Base-by-base conservation (phyloP, 2,329 filamentous ascomycete genomes). In the Seiridium unicorne region DNA sequence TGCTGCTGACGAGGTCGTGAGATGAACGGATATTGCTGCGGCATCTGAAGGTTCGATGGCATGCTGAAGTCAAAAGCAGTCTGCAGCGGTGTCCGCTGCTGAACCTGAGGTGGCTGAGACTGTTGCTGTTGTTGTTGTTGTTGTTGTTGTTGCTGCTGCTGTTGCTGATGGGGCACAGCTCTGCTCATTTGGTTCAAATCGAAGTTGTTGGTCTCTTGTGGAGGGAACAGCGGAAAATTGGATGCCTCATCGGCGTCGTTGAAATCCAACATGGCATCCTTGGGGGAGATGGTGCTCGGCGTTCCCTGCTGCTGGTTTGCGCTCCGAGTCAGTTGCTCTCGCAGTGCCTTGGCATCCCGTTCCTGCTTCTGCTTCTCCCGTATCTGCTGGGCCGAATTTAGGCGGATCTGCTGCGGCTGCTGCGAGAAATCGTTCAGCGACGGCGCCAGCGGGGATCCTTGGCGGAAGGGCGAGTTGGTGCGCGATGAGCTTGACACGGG, bases 241-340 rank as follows among this genome's bases (percentile, higher is more conserved):
- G 84, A 77, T 53, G 89, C 89, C 18, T 89, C 87, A 3, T 93
- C 90, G 0, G 81, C 75, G 44, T 95, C 92, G 62, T 89, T 85
- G 71, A 93, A 97, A 62, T 97, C 93, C 55, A 97, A 77, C 61
- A 96, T 77, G 1, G 93, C 91, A 69, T 98, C 94, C 76, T 96
- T 96, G 32, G 94, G 95, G 1, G 94, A 98, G 51, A 99, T 97
- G 0, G 94, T 97, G 74, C 92, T 91, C n/a, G 89, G 82, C 0
- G 82, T 83, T 5, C 81, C 73, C 1, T 80, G 77, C 44, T 74
- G 73, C 44, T 70, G 67, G 7, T 62, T 74, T 35, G 76, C 65
- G 66, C 70, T 67, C 64, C 76, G 69, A 60, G 72, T 64, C 63
- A 81, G 68, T 42, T 81, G 77, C 26, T 79, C 75, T 47, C 76